These are phyloP conservation scores for Comarum palustre DNA, from an alignment of 306 rosid genomes.

Conservation along the genomic window DNA sequence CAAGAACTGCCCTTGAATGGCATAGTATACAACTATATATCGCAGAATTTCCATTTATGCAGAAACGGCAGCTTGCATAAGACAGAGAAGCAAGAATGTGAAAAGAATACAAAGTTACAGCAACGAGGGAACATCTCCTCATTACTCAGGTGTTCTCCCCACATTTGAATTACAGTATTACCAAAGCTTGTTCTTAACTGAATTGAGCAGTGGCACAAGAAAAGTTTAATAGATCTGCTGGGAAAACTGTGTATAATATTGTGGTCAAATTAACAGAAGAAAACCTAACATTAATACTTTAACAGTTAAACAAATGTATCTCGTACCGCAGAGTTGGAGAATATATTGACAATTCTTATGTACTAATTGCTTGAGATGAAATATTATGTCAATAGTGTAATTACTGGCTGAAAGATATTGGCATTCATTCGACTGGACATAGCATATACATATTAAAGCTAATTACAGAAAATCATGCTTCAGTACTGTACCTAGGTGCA, in stretches of 20 bases:
- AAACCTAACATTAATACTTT: not conserved
- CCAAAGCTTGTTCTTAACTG: not conserved
- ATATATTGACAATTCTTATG: not conserved
- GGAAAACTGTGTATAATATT: not conserved
- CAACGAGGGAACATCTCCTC: not conserved
- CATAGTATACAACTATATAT: not conserved
- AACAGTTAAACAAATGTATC: not conserved
- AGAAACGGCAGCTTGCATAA: not conserved
- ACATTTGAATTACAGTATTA: not conserved
- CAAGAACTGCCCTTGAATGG: not conserved
- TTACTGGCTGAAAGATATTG: not conserved
- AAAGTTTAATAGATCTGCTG: not conserved
- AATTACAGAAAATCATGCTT: not conserved
- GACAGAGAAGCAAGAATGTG: not conserved
- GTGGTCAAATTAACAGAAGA: not conserved
- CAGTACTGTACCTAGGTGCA: constrained; percentile 6
- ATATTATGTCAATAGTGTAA: too few relatives aligned
- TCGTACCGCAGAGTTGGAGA: not conserved
- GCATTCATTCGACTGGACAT: not conserved
- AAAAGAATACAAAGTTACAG: not conserved
- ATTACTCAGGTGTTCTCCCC: not conserved
- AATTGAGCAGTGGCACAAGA: not conserved
- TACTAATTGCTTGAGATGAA: too few relatives aligned
- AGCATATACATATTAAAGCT: not conserved
- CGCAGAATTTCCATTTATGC: not conserved